Conservation (phyloP, 352 stramenopile genomes). For the Globisporangium sylvaticum region DNA sequence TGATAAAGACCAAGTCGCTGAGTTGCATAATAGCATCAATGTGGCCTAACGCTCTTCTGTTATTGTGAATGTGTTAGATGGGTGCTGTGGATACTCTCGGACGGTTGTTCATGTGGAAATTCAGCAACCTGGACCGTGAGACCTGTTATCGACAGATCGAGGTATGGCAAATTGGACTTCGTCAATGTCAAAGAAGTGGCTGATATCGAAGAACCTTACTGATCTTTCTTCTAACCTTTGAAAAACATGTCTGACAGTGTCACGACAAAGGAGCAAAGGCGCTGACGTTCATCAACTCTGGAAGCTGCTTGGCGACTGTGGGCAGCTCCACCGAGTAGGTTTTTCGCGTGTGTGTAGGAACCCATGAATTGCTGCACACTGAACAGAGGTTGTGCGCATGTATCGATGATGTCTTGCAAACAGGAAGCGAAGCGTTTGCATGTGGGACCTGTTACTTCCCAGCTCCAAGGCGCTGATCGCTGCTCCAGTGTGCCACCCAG, state of each 20-base stretch:
- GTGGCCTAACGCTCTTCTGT: background rate
- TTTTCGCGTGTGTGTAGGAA: conserved; percentile 2
- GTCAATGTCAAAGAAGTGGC: background rate
- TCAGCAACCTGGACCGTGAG: conserved; percentile 59
- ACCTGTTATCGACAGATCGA: conserved; percentile 67
- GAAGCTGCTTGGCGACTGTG: conserved; percentile 67
- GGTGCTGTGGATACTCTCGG: conserved; percentile 69
- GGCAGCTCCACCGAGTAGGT: conserved; percentile 74
- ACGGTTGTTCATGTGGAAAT: conserved; percentile 80
- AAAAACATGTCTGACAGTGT: conserved; percentile 28
- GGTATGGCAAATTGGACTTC: conserved; percentile 16
- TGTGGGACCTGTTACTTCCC: conserved; percentile 82
- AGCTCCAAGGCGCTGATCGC: conserved; percentile 69
- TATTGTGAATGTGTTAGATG: conserved; percentile 37
- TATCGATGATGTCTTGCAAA: background rate
- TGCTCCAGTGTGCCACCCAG: conserved; percentile 67
- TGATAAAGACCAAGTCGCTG: background rate
- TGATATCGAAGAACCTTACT: background rate
- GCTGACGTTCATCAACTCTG: conserved; percentile 78
- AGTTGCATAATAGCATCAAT: too few relatives aligned
- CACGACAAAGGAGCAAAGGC: conserved; percentile 84
- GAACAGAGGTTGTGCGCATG: background rate
- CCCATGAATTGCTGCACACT: background rate
- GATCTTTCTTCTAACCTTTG: background rate
- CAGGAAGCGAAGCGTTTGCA: conserved; percentile 79